Evolutionary conservation across 805 yeast species (phyloP).

Genomic region (Myxozyma mucilagina): DNA sequence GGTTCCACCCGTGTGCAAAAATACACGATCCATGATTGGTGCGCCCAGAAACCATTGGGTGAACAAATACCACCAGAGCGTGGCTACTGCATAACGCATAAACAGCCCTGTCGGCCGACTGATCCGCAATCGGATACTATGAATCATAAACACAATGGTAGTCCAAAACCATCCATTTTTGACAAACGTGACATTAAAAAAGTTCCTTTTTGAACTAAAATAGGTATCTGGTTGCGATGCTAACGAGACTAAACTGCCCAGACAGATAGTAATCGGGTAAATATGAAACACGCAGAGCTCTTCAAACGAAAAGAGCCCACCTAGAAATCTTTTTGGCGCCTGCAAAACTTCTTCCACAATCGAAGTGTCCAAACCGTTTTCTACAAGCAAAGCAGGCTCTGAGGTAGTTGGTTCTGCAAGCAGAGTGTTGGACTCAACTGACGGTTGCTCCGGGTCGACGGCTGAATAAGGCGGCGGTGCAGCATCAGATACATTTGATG

Average conservation of each 20-base stretch:
- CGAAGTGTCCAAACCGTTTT: conserved; percentile 5
- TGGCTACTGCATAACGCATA: conserved; percentile 53
- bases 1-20: conserved; percentile 77
- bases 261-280: conserved; percentile 34
- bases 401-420: not conserved
- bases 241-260: conserved; percentile 35
- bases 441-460: not conserved
- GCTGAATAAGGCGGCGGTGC: conserved; percentile 3
- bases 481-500: not conserved
- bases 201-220: conserved; percentile 55
- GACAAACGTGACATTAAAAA: conserved; percentile 73
- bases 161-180: conserved; percentile 97
- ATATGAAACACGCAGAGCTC: conserved; percentile 26
- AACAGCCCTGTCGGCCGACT: conserved; percentile 9
- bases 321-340: conserved; percentile 6
- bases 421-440: not conserved
- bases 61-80: conserved; percentile 81
- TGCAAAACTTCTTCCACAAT: conserved; percentile 4
- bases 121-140: conserved; percentile 14
- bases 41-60: conserved; percentile 85
- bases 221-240: conserved; percentile 35
- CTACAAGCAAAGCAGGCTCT: not conserved
- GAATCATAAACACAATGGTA: conserved; percentile 42
- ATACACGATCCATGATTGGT: conserved; percentile 87
- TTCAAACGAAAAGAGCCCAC: conserved; percentile 21